phyloP scores from a whole-genome alignment of 192 early-diverging fungal species.

The Diversispora eburnea region DNA sequence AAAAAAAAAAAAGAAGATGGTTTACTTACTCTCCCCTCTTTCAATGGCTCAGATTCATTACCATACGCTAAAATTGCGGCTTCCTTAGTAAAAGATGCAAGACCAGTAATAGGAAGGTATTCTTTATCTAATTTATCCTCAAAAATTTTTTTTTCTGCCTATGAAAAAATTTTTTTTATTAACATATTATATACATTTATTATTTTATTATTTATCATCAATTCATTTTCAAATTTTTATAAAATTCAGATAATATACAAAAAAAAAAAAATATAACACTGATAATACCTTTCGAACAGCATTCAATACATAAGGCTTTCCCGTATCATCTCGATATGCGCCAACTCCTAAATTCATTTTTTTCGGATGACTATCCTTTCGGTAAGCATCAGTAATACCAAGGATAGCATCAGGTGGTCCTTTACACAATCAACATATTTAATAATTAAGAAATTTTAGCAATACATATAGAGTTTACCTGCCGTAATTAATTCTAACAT shows the following conservation, averaged over 20 bases:
- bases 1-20: neutral
- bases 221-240: too few relatives aligned
- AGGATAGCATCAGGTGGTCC: slow-evolving; percentile 79
- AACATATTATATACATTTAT: too few relatives aligned
- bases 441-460: neutral
- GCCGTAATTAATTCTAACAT: too few relatives aligned
- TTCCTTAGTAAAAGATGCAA: slow-evolving; percentile 76
- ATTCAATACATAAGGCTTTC: slow-evolving; percentile 89
- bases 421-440: slow-evolving; percentile 20
- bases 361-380: slow-evolving; percentile 78
- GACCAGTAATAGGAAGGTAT: slow-evolving; percentile 94
- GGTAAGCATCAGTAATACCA: slow-evolving; percentile 92
- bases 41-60: slow-evolving; percentile 62
- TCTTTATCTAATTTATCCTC: slow-evolving; percentile 82
- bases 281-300: slow-evolving; percentile 77
- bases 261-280: too few relatives aligned
- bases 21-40: slow-evolving; percentile 56
- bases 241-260: too few relatives aligned
- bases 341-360: slow-evolving; percentile 99
- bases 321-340: slow-evolving; percentile 91
- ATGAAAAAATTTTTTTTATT: slow-evolving; percentile 22
- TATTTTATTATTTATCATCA: too few relatives aligned
- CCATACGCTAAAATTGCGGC: slow-evolving; percentile 87
- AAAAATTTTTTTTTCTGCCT: slow-evolving; percentile 80
- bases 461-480: too few relatives aligned